These are phyloP conservation scores for Cryomyces antarcticus DNA, from an alignment of 495 filamentous ascomycete genomes.

Conservation along the genomic window DNA sequence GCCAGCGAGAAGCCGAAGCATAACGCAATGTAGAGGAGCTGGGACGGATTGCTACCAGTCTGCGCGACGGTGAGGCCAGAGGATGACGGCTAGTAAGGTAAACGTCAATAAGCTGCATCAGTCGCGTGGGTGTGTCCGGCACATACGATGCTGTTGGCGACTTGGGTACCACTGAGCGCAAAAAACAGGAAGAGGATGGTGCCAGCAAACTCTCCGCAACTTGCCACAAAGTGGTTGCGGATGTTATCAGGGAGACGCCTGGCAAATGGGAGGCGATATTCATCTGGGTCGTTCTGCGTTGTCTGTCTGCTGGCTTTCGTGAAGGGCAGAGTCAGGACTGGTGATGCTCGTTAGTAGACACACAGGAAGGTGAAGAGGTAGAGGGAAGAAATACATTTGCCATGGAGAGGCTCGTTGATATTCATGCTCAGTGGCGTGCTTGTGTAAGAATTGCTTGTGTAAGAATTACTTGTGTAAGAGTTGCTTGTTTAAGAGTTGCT, in stretches of 20 bases:
- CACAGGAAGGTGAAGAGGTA: background rate
- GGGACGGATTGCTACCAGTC: background rate
- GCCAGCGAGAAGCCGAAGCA: constrained; percentile 56
- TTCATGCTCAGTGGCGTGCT: too few relatives aligned
- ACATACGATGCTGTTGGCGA: constrained; percentile 11
- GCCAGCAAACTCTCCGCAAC: constrained; percentile 13
- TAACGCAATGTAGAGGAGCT: constrained; percentile 49
- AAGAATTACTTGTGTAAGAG: too few relatives aligned
- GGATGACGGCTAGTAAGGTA: background rate
- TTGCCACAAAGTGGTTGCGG: constrained; percentile 15
- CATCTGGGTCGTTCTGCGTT: background rate
- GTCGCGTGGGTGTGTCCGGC: too few relatives aligned
- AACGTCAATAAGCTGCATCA: too few relatives aligned
- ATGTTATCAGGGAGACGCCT: background rate
- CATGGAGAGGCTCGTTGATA: background rate
- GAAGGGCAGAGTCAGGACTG: background rate
- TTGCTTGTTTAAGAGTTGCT: too few relatives aligned
- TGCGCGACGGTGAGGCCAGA: background rate
- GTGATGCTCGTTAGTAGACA: background rate
- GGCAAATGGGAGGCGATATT: background rate
- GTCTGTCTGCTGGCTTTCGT: background rate
- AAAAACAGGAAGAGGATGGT: constrained; percentile 16
- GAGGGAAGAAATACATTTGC: background rate
- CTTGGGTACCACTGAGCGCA: constrained; percentile 12
- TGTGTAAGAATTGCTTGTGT: too few relatives aligned